Base-by-base conservation (phyloP, 768 basidiomycete species). In the Kwoniella sp. region DNA sequence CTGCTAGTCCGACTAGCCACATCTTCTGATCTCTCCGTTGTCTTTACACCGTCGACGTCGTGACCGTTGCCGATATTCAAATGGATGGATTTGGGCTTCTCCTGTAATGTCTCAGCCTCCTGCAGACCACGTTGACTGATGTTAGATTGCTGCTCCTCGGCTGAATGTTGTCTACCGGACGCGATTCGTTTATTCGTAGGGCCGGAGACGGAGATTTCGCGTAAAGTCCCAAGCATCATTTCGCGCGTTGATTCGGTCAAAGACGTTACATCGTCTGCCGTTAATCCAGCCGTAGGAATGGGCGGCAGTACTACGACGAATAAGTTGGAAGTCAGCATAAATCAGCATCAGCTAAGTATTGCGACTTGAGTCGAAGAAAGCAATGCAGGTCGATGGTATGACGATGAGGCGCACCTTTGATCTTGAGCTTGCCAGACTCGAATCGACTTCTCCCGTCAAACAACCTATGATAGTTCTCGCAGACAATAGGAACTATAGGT, bases 401-500 rank as follows among this genome's bases (percentile, higher is more conserved):
- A n/a, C n/a, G n/a, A 53, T 8, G 17, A 50, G 22, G 70, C 87
- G 63, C 72, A 92, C 96, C 91, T 84, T 86, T 87, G 68, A 98
- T 84, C 76, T 85, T 90, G 66, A 98, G 83, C 10, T 83, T 85
- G 0, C 95, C 95, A 25, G 83, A 80, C 40, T 87, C 87, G 67
- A 97, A 90, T 21, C 75, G 55, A 6, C 67, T 63, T 46, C 87
- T 82, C 36, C 88, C 88, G 66, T 87, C 85, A 74, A 96, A 98
- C 50, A 95, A 69, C 65, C 86, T 82, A 85, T 90, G 90, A 78
- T 98, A 99, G 79, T 97, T 97, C 82, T 98, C 92, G 55, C 87
- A 87, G 1, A 98, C 88, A 55, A 99, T 85, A 6, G 96, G 95
- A 29, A 91, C 85, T 73, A 99, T 88, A 6, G 96, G 95, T 50